A percentile compares a stretch with the other conserved stretches of the same genome.
These are phyloP conservation scores for Saccharomycopsis lassenensis DNA, from an alignment of 805 yeast species.

Conservation along the genomic window DNA sequence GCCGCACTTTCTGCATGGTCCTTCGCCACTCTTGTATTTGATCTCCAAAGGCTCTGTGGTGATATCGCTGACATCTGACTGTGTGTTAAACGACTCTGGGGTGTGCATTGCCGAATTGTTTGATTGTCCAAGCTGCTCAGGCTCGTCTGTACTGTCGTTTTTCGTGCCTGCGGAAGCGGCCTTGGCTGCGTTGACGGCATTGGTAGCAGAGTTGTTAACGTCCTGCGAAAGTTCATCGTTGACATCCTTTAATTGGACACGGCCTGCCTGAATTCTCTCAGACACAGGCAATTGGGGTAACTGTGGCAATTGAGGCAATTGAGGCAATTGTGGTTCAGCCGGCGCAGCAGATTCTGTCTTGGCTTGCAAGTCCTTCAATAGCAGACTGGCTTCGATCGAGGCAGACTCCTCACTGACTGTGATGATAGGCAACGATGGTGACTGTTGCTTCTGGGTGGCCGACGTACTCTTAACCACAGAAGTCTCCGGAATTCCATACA, in stretches of 20 bases:
- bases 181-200: too few relatives aligned
- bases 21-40: conserved; percentile 47
- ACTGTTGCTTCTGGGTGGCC: neutral
- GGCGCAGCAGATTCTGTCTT: too few relatives aligned
- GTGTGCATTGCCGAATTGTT: conserved; percentile 1
- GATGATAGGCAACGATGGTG: conserved; percentile 10
- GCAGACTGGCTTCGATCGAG: conserved; percentile 4
- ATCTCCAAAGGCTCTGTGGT: neutral
- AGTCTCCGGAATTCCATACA: too few relatives aligned
- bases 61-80: too few relatives aligned
- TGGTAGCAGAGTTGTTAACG: conserved; percentile 8
- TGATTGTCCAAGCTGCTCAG: neutral
- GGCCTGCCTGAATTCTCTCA: conserved; percentile 14
- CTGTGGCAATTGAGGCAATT: neutral
- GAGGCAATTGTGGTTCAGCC: neutral
- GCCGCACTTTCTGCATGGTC: conserved; percentile 74
- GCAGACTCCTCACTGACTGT: conserved; percentile 5
- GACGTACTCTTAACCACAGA: neutral
- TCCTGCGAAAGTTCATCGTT: neutral
- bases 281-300: conserved; percentile 5
- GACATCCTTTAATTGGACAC: conserved; percentile 17
- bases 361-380: conserved; percentile 6
- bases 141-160: conserved; percentile 3
- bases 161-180: too few relatives aligned
- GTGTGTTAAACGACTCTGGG: too few relatives aligned